Base-by-base conservation (phyloP, 176 grass and related monocot genomes). In the Thalia dealbata region DNA sequence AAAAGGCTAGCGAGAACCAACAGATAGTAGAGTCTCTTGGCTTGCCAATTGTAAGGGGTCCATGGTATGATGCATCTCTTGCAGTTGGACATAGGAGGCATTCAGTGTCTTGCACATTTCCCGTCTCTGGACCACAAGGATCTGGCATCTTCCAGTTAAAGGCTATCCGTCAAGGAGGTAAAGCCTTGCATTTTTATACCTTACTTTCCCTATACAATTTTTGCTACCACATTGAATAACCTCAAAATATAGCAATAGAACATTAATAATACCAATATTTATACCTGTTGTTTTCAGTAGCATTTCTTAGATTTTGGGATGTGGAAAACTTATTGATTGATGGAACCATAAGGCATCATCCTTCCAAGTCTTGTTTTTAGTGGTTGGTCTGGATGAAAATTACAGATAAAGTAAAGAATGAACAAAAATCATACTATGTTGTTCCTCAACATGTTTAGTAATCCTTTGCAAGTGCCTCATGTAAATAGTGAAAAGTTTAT, bases 41-140 rank as follows among this genome's bases (percentile, higher is more conserved):
- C 43, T 15, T 82, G 41, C 93, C 93, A 15, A 84, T 96, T 72
- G 64, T 74, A 26, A 90, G 93, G 86, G 93, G 93, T 5, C 87
- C 89, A 35, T 92, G 92, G 92, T 92, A 96, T 28, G 87, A 96
- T 54, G 60, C 87, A 51, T 92, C 93, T 81, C 71, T 96, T 73
- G 76, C 69, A 7, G 81, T 92, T 56, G 85, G 89, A 16, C 89
- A 90, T 74, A 85, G 66, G 32, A 55, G 85, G 4, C 80, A 82
- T 69, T 97, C 85, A 55, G 87, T 97, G 61, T 90, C 89, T 14
- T 92, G 89, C 76, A 86, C 89, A 35, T 88, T 97, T 75, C 89
- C 93, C n/a, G 85, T 88, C 48, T 92, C 89, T 19, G 93, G 93
- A 14, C 93, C 87, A 69, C 86, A 86, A 10, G 89, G 93, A 38